Evolutionary conservation across 148 eudicot species (phyloP), one percentile per base, ranked within the genome.

Genomic region (Camellia lanceoleosa): DNA sequence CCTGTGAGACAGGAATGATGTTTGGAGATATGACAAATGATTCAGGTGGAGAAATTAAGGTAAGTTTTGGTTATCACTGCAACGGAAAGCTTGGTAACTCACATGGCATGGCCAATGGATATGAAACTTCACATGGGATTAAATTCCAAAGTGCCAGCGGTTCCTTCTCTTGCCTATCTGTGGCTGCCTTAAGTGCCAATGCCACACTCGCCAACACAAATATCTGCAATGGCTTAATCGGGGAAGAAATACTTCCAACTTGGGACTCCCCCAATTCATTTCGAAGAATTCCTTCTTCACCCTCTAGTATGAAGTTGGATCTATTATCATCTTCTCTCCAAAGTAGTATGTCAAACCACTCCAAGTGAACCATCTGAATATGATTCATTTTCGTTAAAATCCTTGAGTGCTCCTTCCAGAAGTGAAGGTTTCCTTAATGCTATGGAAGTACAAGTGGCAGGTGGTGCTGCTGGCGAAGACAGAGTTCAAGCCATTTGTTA

Each of bases 381-480:
- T 65, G 98, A 93, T 74, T 90, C 92, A 11, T 88, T 81, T 81
- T 87, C 86, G 23, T 68, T 80, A 18, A 91, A 86, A 78, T 86
- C 93, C 42, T 77, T 70, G 85, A 90, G 92, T 83, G 86, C 92
- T 78, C 88, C 91, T 77, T 88, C 92, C 49, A 86, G 90, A 74
- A 89, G 80, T 68, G 97, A 95, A 78, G 85, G 94, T 80, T 93
- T 90, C 80, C 89, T 95, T 55, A 93, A 90, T 85, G 92, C 97
- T 30, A 81, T 79, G 62, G 98, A 95, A 82, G 90, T 95, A 65
- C 94, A 95, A 88, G 92, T 91, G 14, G 98, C 98, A 54, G 97
- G 98, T 74, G 98, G 98, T 74, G 97, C 98, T 14, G 98, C 98
- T 20, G 98, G 98, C 42, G 98, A 95, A 81, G 98, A 95, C 78